These are phyloP conservation scores for Mucor circinelloides DNA, from an alignment of 371 early-diverging fungal genomes.

Conservation along the genomic window DNA sequence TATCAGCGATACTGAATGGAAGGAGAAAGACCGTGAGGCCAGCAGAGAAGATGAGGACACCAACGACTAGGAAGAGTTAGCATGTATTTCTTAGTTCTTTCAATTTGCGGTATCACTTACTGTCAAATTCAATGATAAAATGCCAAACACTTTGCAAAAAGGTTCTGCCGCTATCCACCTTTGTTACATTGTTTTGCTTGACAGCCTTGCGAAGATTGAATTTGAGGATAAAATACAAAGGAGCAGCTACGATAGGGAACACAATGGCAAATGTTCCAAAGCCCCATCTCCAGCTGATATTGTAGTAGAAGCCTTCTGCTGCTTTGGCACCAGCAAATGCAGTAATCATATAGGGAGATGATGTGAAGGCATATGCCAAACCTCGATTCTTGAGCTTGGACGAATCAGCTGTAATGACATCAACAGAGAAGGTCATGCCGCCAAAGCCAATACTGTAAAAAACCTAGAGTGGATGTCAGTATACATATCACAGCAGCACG, in stretches of 20 bases:
- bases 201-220: conserved; percentile 18
- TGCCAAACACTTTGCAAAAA: conserved; percentile 1
- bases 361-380: conserved; percentile 17
- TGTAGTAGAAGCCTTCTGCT: conserved; percentile 13
- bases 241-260: conserved; percentile 8
- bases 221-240: conserved; percentile 14
- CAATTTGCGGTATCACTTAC: conserved; percentile 1
- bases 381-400: conserved; percentile 20
- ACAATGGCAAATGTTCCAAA: conserved; percentile 24
- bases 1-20: conserved; percentile 14
- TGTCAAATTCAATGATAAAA: conserved; percentile 11
- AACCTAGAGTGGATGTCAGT: background rate
- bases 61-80: conserved; percentile 2
- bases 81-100: background rate
- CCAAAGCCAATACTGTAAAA: conserved; percentile 21
- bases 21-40: conserved; percentile 21
- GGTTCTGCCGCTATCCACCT: conserved; percentile 6
- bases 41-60: conserved; percentile 13
- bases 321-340: conserved; percentile 17
- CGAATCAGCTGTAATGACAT: conserved; percentile 25
- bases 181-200: conserved; percentile 9
- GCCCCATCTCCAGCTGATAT: conserved; percentile 26
- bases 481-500: background rate
- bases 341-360: conserved; percentile 20
- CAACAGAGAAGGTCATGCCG: conserved; percentile 4